These are phyloP conservation scores for Ceratobasidium sp. DNA, from an alignment of 1,284 basidiomycete species.

Conservation along the genomic window DNA sequence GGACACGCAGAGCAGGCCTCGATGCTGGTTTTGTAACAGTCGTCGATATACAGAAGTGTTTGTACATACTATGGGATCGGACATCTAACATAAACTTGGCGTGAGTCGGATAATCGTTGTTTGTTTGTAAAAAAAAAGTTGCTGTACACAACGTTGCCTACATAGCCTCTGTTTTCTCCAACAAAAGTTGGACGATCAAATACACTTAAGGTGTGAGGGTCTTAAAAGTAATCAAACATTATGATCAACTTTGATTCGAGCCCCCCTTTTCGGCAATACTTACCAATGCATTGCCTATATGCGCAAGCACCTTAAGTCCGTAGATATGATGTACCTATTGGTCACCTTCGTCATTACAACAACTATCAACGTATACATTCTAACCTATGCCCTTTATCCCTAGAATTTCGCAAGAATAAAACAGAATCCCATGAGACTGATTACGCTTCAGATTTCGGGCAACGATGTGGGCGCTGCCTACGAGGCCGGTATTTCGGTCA, in stretches of 20 bases:
- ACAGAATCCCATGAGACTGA: conserved; percentile 69
- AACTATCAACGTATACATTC: conserved; percentile 44
- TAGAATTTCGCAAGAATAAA: conserved; percentile 64
- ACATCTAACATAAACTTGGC: not conserved
- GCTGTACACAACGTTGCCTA: conserved; percentile 12
- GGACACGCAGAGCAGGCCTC: conserved; percentile 36
- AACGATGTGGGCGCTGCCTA: conserved; percentile 59
- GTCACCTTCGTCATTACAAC: conserved; percentile 69
- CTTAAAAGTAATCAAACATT: conserved; percentile 54
- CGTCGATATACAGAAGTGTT: conserved; percentile 26
- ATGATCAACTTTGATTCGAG: conserved; percentile 43
- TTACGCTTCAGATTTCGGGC: conserved; percentile 67
- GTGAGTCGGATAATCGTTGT: conserved; percentile 38
- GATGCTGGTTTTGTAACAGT: conserved; percentile 32
- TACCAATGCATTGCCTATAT: conserved; percentile 2
- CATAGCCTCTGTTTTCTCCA: conserved; percentile 24
- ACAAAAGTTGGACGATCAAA: not conserved
- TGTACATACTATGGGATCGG: not conserved
- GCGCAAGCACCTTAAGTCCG: conserved; percentile 53
- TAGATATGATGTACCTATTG: too few species aligned
- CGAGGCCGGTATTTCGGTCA: not conserved
- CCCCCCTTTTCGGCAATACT: conserved; percentile 14
- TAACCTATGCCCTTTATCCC: conserved; percentile 61
- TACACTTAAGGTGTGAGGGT: conserved; percentile 1
- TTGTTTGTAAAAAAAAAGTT: conserved; percentile 37